Evolutionary conservation across 805 yeast genomes (phyloP).

Genomic region (Debaryomyces prosopidis): DNA sequence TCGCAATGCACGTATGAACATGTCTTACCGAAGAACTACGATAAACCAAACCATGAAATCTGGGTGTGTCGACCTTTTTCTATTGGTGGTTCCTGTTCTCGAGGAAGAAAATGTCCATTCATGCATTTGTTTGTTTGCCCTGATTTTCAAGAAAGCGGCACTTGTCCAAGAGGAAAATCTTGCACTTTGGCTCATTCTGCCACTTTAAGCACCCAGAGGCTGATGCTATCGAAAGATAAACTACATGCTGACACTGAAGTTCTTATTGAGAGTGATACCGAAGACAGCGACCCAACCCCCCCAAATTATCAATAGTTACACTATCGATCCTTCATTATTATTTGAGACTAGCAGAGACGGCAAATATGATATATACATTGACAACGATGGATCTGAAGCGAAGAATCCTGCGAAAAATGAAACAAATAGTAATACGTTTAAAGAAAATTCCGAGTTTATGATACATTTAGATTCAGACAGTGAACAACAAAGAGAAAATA

Average conservation of each 20-base stretch:
- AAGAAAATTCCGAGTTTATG: constrained; percentile 15
- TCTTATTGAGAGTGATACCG: constrained; percentile 15
- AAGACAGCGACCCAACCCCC: constrained; percentile 7
- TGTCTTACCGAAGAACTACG: constrained; percentile 48
- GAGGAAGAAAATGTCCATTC: constrained; percentile 58
- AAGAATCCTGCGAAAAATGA: not conserved
- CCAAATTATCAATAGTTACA: constrained; percentile 29
- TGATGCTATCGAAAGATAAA: constrained; percentile 19
- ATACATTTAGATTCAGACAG: constrained; percentile 15
- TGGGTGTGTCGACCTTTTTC: constrained; percentile 68
- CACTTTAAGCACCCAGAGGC: constrained; percentile 25
- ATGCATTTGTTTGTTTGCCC: constrained; percentile 69
- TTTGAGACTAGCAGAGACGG: constrained; percentile 19
- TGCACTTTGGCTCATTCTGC: constrained; percentile 56
- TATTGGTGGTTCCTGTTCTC: constrained; percentile 64
- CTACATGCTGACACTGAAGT: constrained; percentile 17
- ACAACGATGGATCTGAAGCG: constrained; percentile 8
- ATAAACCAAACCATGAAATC: constrained; percentile 37
- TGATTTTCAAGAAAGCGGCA: constrained; percentile 61
- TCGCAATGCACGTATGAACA: constrained; percentile 57
- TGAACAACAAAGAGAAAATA: constrained; percentile 1
- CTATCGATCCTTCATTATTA: constrained; percentile 29
- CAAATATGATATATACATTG: constrained; percentile 26
- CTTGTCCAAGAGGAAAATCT: constrained; percentile 51
- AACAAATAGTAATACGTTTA: not conserved